Percentiles rank a stretch among this genome's conserved stretches.
Conservation (phyloP, 805 yeast genomes). For the Kodamaea leandrae region DNA sequence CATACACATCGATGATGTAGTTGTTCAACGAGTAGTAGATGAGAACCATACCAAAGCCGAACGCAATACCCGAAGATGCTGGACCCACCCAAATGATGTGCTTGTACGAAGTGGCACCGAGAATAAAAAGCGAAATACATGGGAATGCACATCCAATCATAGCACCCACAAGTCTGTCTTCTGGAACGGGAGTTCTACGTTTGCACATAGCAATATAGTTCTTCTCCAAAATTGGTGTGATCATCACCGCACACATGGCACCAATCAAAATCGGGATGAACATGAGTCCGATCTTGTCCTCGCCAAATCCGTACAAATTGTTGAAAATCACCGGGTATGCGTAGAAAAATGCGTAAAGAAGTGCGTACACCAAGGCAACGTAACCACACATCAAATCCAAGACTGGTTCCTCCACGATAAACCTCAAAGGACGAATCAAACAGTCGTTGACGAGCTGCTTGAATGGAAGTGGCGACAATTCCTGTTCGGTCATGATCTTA, state of each 20-base stretch:
- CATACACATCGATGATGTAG: constrained; percentile 88
- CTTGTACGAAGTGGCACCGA: constrained; percentile 75
- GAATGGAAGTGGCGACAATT: constrained; percentile 71
- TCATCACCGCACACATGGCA: constrained; percentile 65
- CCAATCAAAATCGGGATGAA: constrained; percentile 88
- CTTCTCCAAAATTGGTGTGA: constrained; percentile 75
- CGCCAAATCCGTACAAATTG: constrained; percentile 72
- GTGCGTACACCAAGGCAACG: constrained; percentile 86
- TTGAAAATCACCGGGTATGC: constrained; percentile 90
- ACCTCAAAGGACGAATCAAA: constrained; percentile 75
- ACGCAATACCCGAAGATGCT: constrained; percentile 56
- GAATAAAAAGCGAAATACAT: constrained; percentile 71
- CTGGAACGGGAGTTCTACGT: constrained; percentile 66
- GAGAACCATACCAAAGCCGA: constrained; percentile 61
- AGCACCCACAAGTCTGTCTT: constrained; percentile 77
- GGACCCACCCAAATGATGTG: constrained; percentile 67
- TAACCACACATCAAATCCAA: constrained; percentile 79
- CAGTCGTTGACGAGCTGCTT: constrained; percentile 70
- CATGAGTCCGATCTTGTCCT: constrained; percentile 81
- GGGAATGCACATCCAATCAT: constrained; percentile 83
- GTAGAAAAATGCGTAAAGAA: constrained; percentile 89
- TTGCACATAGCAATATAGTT: constrained; percentile 51
- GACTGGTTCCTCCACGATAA: constrained; percentile 79
- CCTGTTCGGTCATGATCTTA: constrained; percentile 90
- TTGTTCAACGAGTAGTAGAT: constrained; percentile 62